Conservation (phyloP, 768 basidiomycete species). For the Termitomyces sp. region DNA sequence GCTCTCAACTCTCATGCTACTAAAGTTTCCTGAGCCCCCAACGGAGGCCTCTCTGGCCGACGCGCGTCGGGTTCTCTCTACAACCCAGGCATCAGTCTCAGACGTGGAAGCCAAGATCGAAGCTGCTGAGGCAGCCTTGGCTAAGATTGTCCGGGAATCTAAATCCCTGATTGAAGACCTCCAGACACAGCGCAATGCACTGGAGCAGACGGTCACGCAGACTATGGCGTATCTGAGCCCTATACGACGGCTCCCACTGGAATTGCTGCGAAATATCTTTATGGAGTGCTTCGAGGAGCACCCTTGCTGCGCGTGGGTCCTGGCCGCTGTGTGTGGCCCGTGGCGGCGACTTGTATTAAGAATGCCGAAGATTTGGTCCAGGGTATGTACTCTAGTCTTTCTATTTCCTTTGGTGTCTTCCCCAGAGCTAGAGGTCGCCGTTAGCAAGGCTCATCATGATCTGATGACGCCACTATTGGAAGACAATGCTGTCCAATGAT, state of each 20-base stretch:
- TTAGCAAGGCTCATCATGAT: background rate
- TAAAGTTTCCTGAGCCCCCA: constrained; percentile 52
- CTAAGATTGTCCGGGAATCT: constrained; percentile 54
- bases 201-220: constrained; percentile 47
- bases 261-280: constrained; percentile 74
- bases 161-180: constrained; percentile 52
- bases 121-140: constrained; percentile 51
- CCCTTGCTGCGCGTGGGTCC: constrained; percentile 74
- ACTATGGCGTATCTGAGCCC: constrained; percentile 70
- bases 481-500: background rate
- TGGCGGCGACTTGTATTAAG: constrained; percentile 66
- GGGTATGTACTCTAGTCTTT: constrained; percentile 43
- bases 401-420: background rate
- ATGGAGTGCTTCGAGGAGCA: constrained; percentile 63
- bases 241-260: constrained; percentile 65
- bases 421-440: background rate
- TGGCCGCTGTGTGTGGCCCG: constrained; percentile 61
- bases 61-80: constrained; percentile 46
- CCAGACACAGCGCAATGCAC: constrained; percentile 39
- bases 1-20: constrained; percentile 22
- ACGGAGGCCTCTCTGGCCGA: constrained; percentile 49
- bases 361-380: constrained; percentile 75
- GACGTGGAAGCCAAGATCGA: constrained; percentile 45
- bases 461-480: background rate
- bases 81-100: constrained; percentile 26